Percentiles rank a stretch among this genome's conserved stretches.
These are phyloP conservation scores for Grosmannia clavigera DNA, from an alignment of 2,329 filamentous ascomycete species.

Conservation along the genomic window DNA sequence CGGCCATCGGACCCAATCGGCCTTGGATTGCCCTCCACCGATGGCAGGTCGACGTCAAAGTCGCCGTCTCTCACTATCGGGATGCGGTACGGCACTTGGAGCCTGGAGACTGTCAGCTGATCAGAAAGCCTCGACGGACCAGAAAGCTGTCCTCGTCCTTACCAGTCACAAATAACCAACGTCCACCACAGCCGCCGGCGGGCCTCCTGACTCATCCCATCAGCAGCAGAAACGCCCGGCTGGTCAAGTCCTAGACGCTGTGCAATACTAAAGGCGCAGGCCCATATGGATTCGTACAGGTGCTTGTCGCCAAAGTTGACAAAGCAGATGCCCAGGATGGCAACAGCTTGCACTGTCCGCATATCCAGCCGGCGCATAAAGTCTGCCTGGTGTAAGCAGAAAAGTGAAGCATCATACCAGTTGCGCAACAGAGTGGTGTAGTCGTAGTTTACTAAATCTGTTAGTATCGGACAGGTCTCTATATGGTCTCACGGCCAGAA, in stretches of 20 bases:
- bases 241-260: background rate
- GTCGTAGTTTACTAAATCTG: background rate
- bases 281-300: background rate
- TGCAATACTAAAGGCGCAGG: background rate
- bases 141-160: background rate
- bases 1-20: background rate
- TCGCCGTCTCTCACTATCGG: background rate
- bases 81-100: background rate
- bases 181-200: constrained; percentile 1
- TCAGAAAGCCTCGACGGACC: background rate
- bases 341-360: constrained; percentile 3
- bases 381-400: background rate
- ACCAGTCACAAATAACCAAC: constrained; percentile 1
- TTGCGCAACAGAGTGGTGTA: background rate
- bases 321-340: constrained; percentile 1
- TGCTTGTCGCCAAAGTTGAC: constrained; percentile 6
- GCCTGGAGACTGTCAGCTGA: background rate
- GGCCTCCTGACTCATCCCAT: background rate
- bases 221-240: background rate
- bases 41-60: background rate
- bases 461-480: background rate
- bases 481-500: background rate
- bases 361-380: background rate
- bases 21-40: background rate
- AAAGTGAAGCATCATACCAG: constrained; percentile 1